Conservation (phyloP, 2,329 filamentous ascomycete species). For the Diaporthe citriasiana region DNA sequence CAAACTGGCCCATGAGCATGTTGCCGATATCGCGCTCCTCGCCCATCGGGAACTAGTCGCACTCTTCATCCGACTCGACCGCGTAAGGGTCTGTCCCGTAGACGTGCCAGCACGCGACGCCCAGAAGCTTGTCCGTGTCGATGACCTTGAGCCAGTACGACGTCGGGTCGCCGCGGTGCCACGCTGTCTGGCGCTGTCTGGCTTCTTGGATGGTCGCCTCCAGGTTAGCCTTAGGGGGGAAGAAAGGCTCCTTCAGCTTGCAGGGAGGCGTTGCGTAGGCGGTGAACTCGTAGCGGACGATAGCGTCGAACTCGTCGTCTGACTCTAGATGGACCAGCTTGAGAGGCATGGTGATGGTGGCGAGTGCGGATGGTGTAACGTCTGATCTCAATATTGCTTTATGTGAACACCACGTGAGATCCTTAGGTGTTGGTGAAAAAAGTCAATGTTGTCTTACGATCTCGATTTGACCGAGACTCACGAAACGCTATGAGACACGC, state of each 20-base stretch:
- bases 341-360: slow-evolving; percentile 29
- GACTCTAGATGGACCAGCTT: slow-evolving; percentile 26
- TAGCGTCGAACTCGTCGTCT: slow-evolving; percentile 20
- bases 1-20: slow-evolving; percentile 30
- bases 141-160: slow-evolving; percentile 27
- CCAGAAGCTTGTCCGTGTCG: slow-evolving; percentile 23
- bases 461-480: neutral
- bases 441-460: neutral
- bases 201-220: slow-evolving; percentile 23
- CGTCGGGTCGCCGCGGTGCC: slow-evolving; percentile 26
- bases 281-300: slow-evolving; percentile 15
- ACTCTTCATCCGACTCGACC: slow-evolving; percentile 19
- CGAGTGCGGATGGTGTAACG: neutral
- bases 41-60: slow-evolving; percentile 23
- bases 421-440: neutral
- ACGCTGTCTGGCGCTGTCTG: slow-evolving; percentile 4
- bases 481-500: neutral
- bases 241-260: slow-evolving; percentile 28
- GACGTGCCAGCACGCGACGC: slow-evolving; percentile 28
- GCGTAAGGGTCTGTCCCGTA: slow-evolving; percentile 31
- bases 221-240: slow-evolving; percentile 1
- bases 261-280: slow-evolving; percentile 13
- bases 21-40: slow-evolving; percentile 30
- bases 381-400: neutral
- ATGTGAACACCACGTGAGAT: no score